Percentiles rank a stretch among this genome's conserved stretches.
Evolutionary conservation across 768 basidiomycete species (phyloP).

Genomic region (Tricholoma sp.): DNA sequence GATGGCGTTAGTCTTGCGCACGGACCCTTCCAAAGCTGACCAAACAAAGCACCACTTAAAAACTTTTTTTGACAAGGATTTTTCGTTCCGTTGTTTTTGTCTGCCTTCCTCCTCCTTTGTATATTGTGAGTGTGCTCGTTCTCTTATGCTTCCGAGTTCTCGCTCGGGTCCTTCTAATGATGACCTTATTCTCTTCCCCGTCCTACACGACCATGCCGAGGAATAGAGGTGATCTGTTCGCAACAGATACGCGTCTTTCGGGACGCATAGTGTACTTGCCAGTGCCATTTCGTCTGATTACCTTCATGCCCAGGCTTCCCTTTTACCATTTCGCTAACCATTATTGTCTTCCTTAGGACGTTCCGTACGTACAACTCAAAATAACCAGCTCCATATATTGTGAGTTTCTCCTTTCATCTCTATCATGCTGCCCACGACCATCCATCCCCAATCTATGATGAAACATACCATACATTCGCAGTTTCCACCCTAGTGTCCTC

Average conservation of each 20-base stretch:
- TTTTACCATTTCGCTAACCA: neutral
- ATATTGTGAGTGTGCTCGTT: neutral
- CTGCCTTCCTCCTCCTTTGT: neutral
- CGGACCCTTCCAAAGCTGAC: constrained; percentile 1
- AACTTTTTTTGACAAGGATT: neutral
- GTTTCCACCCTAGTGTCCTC: constrained; percentile 80
- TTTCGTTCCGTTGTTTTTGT: neutral
- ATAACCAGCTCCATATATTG: neutral
- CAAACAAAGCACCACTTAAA: neutral
- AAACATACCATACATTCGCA: constrained; percentile 72
- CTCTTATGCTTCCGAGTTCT: neutral
- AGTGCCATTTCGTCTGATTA: constrained; percentile 82
- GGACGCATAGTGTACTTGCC: constrained; percentile 77
- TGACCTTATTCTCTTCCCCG: constrained; percentile 90
- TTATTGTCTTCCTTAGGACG: neutral
- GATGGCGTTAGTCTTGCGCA: neutral
- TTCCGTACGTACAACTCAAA: too few relatives aligned
- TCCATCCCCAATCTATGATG: constrained; percentile 35
- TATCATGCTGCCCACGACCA: neutral
- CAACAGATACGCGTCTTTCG: constrained; percentile 61
- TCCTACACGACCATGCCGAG: constrained; percentile 89
- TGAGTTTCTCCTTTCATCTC: constrained; percentile 17
- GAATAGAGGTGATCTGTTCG: constrained; percentile 72
- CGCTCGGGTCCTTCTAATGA: constrained; percentile 20
- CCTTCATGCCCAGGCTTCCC: neutral